These are phyloP conservation scores for Camellia sinensis DNA, from an alignment of 148 eudicot species.

Conservation along the genomic window DNA sequence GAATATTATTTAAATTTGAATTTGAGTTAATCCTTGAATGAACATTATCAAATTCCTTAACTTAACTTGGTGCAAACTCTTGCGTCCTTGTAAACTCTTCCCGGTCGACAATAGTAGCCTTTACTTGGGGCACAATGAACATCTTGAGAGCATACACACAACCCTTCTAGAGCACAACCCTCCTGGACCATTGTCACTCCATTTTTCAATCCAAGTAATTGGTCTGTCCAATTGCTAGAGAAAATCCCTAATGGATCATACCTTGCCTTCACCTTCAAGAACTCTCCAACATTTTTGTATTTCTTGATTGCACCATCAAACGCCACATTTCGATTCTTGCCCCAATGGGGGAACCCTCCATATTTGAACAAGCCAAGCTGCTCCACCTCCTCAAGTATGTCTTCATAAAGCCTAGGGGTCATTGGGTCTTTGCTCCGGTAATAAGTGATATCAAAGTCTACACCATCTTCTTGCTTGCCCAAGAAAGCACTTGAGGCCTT, in stretches of 20 bases:
- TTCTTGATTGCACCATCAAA: constrained; percentile 57
- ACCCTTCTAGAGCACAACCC: constrained; percentile 84
- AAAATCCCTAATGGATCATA: constrained; percentile 76
- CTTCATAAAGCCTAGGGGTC: constrained; percentile 48
- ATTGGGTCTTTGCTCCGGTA: constrained; percentile 67
- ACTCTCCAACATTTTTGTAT: constrained; percentile 38
- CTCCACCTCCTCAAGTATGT: constrained; percentile 66
- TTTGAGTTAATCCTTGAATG: too few relatives aligned
- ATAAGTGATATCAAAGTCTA: constrained; percentile 82
- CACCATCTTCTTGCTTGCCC: constrained; percentile 64
- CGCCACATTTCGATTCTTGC: constrained; percentile 78
- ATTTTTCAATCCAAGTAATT: constrained; percentile 54
- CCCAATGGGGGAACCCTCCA: constrained; percentile 83
- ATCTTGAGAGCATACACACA: constrained; percentile 69
- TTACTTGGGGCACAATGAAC: constrained; percentile 67
- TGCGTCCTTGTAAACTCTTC: constrained; percentile 58
- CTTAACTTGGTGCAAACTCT: constrained; percentile 47
- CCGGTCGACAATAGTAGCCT: constrained; percentile 65
- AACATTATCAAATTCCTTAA: too few relatives aligned
- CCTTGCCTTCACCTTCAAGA: constrained; percentile 47
- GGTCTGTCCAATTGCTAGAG: constrained; percentile 75
- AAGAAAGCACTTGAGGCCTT: constrained; percentile 70
- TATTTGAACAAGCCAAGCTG: constrained; percentile 80
- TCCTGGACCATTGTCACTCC: constrained; percentile 35
- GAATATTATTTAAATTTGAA: too few relatives aligned